Conservation (phyloP, 2,329 filamentous ascomycete genomes). For the Raffaelea albimanens region DNA sequence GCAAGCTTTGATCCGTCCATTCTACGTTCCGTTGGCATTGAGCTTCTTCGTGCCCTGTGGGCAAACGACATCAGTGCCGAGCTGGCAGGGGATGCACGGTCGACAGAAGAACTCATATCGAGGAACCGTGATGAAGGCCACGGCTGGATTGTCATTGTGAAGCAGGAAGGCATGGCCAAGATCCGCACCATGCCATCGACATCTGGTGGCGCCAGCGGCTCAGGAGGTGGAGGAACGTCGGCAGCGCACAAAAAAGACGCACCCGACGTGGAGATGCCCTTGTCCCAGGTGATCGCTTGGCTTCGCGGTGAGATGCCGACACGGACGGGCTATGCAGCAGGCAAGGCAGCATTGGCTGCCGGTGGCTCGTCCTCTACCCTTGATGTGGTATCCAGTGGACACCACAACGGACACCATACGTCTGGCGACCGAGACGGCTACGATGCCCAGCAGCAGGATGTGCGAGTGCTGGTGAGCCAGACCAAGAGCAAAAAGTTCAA, state of each 20-base stretch:
- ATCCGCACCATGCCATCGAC: slow-evolving; percentile 57
- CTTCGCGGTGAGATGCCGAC: slow-evolving; percentile 67
- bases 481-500: slow-evolving; percentile 89
- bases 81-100: slow-evolving; percentile 69
- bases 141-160: slow-evolving; percentile 83
- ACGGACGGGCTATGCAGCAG: slow-evolving; percentile 11
- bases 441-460: slow-evolving; percentile 46
- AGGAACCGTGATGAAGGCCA: slow-evolving; percentile 70
- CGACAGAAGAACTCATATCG: slow-evolving; percentile 68
- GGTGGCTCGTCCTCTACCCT: slow-evolving; percentile 17
- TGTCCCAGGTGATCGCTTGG: slow-evolving; percentile 66
- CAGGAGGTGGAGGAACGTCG: background rate
- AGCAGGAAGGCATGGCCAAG: slow-evolving; percentile 64
- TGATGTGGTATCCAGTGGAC: slow-evolving; percentile 1
- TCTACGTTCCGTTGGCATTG: slow-evolving; percentile 66
- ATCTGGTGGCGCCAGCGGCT: background rate
- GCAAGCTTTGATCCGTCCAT: slow-evolving; percentile 75
- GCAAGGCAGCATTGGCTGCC: slow-evolving; percentile 9
- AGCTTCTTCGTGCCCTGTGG: slow-evolving; percentile 73
- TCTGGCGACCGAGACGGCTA: slow-evolving; percentile 17
- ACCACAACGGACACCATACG: background rate
- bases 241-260: slow-evolving; percentile 52
- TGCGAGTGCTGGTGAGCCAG: slow-evolving; percentile 74
- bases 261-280: slow-evolving; percentile 65
- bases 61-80: slow-evolving; percentile 79